These are phyloP conservation scores for Cornus controversa DNA, from an alignment of 148 eudicot species.

Conservation along the genomic window DNA sequence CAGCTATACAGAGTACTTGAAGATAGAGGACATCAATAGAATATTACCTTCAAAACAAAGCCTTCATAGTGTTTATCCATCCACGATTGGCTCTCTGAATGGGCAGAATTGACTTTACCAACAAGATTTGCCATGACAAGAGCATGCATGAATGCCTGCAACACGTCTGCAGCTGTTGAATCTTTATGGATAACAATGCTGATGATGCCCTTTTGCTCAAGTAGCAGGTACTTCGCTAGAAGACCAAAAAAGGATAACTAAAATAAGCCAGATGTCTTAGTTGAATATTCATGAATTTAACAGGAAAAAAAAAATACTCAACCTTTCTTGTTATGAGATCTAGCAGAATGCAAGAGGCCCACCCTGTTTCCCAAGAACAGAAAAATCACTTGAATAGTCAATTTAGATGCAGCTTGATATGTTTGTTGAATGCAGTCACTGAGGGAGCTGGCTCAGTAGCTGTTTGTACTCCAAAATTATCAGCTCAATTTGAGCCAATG, in stretches of 20 bases:
- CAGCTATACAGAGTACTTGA: not conserved
- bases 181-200: constrained; percentile 71
- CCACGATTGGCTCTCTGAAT: constrained; percentile 73
- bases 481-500: not conserved
- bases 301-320: constrained; percentile 9
- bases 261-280: constrained; percentile 1
- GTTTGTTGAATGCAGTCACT: not conserved
- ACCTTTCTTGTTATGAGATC: constrained; percentile 73
- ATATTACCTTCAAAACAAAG: constrained; percentile 62
- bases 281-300: not conserved
- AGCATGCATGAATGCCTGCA: constrained; percentile 80
- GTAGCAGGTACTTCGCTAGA: constrained; percentile 69
- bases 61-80: constrained; percentile 69
- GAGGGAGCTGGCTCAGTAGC: not conserved
- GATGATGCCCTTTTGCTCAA: constrained; percentile 56
- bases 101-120: constrained; percentile 37
- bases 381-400: constrained; percentile 4
- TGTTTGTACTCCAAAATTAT: not conserved
- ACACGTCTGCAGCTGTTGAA: constrained; percentile 58
- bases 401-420: not conserved
- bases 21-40: not conserved
- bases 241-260: constrained; percentile 7
- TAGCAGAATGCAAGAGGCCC: constrained; percentile 54
- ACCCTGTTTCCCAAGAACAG: constrained; percentile 47
- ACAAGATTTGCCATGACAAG: constrained; percentile 69